Evolutionary conservation across 2,329 filamentous ascomycete species (phyloP), one percentile per base, ranked within the genome.

Genomic region (Ramularia endophylla): DNA sequence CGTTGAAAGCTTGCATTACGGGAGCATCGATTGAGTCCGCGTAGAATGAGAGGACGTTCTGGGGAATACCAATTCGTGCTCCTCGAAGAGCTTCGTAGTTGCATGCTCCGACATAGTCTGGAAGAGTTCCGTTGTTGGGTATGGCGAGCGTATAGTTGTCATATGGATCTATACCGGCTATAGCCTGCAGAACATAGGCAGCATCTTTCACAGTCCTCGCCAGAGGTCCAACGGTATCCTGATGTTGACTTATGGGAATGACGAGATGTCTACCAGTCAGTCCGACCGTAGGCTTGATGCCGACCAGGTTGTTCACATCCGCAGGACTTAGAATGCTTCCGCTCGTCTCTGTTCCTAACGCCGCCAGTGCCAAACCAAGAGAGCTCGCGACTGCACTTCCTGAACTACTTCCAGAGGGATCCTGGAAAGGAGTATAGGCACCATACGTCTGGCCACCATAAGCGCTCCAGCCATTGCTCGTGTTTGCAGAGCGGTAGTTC

Each of bases 241-340:
- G 73, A 41, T 70, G 73, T 48, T 75, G 65, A 19, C 68, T 73
- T 43, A 86, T 77, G 0, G 83, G 82, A 12, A 86, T 74, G 1
- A 84, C 80, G 3, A 82, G 66, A 41, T 72, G 63, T 8, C 76
- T 67, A 1, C 77, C 80, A 0, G 75, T 83, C 3, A 85, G 65
- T 0, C 81, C 81, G 1, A 83, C 76, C 0, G 79, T 81, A 1
- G 81, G 78, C 56, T 81, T 82, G 57, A 86, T 79, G 2, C 78
- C 81, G 0, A 83, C 80, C 1, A 84, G 57, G 42, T 81, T 81
- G 63, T 77, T 83, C 4, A 63, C 51, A 17, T 69, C 55, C 13
- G 64, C 65, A 0, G 83, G 82, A 8, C 68, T 69, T 3, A 83
- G 56, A 40, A 86, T 83, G 13, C 75, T 81, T 3, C 81, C 81